These are phyloP conservation scores for Paramecium sonneborni DNA, from an alignment of 73 alveolate genomes.

Conservation along the genomic window DNA sequence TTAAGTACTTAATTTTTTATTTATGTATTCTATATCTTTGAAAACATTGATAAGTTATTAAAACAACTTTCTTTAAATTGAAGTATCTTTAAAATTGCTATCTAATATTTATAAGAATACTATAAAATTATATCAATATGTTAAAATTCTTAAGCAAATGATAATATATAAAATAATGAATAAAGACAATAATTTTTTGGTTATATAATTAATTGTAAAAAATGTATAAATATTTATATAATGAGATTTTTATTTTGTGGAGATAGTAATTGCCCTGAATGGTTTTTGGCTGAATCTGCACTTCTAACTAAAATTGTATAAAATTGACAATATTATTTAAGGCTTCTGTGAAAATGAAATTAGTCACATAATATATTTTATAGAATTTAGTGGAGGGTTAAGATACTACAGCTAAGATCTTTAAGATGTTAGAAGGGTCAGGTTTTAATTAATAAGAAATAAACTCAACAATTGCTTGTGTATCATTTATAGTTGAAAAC, in stretches of 20 bases:
- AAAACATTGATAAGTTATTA: too few relatives aligned
- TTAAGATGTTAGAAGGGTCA: constrained; percentile 61
- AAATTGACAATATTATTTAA: not conserved
- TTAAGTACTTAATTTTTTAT: too few relatives aligned
- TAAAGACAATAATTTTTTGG: too few relatives aligned
- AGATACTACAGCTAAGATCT: constrained; percentile 37
- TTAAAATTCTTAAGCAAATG: too few relatives aligned
- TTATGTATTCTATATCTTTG: too few relatives aligned
- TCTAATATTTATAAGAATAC: too few relatives aligned
- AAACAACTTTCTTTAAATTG: too few relatives aligned
- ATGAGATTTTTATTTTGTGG: constrained; percentile 69
- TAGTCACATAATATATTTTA: constrained; percentile 51
- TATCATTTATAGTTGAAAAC: constrained; percentile 54
- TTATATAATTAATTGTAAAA: not conserved
- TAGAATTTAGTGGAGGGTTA: not conserved
- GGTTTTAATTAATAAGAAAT: constrained; percentile 63
- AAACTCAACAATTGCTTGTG: constrained; percentile 54
- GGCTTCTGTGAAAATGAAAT: constrained; percentile 63
- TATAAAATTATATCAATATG: too few relatives aligned
- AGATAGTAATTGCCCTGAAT: constrained; percentile 61
- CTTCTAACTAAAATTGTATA: constrained; percentile 55
- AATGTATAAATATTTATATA: not conserved
- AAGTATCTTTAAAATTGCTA: too few relatives aligned
- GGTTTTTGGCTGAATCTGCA: constrained; percentile 66
- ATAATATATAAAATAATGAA: too few relatives aligned